phyloP scores from a whole-genome alignment of 768 basidiomycete genomes.

The Floccularia luteovirens region DNA sequence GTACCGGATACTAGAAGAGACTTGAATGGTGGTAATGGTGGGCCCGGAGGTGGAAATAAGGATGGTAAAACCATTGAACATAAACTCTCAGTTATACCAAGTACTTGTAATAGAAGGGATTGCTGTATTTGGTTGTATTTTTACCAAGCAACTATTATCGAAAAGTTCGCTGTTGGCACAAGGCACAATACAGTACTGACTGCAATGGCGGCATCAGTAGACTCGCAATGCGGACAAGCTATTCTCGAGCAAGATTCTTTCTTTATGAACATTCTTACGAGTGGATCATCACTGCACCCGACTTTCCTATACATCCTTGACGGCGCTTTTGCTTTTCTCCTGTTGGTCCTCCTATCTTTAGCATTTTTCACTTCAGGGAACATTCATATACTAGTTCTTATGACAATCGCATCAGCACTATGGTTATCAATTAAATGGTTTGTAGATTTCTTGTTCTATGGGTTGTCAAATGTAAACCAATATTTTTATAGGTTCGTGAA shows the following conservation, averaged over 20 bases:
- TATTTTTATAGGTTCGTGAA: constrained; percentile 49
- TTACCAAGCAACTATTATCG: too few species aligned
- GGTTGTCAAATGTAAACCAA: constrained; percentile 7
- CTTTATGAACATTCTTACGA: constrained; percentile 53
- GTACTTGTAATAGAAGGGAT: too few species aligned
- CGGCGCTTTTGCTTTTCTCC: constrained; percentile 46
- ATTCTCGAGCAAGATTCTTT: constrained; percentile 20
- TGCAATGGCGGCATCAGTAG: too few species aligned
- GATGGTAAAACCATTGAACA: constrained; percentile 14
- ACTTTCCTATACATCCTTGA: constrained; percentile 60
- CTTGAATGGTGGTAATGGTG: constrained; percentile 44
- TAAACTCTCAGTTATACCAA: too few species aligned
- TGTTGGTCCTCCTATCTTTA: constrained; percentile 52
- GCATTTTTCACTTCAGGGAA: constrained; percentile 57
- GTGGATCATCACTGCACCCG: constrained; percentile 73
- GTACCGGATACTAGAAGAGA: constrained; percentile 57
- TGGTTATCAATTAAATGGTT: constrained; percentile 85
- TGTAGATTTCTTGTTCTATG: constrained; percentile 10
- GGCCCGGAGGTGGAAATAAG: constrained; percentile 20
- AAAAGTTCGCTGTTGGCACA: too few species aligned
- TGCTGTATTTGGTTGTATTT: too few species aligned
- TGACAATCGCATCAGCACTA: constrained; percentile 55
- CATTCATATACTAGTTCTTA: constrained; percentile 59
- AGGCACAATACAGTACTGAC: too few species aligned
- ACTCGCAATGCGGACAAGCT: too few species aligned